A percentile compares a stretch with the other conserved stretches of the same genome.
Evolutionary conservation across 306 rosid genomes (phyloP).

Genomic region (Canavalia ensiformis): DNA sequence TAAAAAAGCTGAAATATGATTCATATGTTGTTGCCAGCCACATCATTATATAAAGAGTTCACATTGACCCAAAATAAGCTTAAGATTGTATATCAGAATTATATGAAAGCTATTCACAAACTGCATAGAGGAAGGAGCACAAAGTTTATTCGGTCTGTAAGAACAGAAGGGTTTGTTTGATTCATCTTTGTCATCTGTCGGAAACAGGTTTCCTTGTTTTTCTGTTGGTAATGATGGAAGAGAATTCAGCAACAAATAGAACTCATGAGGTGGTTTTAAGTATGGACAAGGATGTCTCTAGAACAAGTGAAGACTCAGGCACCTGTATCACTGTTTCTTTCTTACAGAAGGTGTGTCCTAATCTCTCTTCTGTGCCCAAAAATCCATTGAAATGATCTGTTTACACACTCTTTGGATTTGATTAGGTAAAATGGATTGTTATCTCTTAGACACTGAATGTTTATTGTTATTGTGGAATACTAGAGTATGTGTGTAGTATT

Average conservation of each 20-base stretch:
- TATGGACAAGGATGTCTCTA: constrained; percentile 53
- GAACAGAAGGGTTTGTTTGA: background rate
- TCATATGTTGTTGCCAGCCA: no score
- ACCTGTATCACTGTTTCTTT: constrained; percentile 54
- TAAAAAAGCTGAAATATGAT: no score
- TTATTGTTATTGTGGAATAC: background rate
- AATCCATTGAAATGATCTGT: background rate
- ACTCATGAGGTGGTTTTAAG: constrained; percentile 54
- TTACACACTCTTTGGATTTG: background rate
- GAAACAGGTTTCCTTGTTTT: background rate
- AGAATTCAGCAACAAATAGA: constrained; percentile 51
- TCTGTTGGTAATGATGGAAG: constrained; percentile 58
- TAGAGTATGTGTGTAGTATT: background rate
- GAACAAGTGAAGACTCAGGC: constrained; percentile 18
- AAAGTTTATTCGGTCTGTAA: background rate
- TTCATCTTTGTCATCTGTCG: background rate
- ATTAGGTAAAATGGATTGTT: background rate
- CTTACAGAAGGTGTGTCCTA: constrained; percentile 69
- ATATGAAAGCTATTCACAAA: background rate
- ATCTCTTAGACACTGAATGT: background rate
- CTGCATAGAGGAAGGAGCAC: background rate
- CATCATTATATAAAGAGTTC: no score
- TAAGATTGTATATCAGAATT: no score
- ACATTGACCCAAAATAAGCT: background rate
- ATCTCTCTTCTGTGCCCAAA: background rate